These are phyloP conservation scores for Fusarium buxicola DNA, from an alignment of 2,329 filamentous ascomycete genomes.

Conservation along the genomic window DNA sequence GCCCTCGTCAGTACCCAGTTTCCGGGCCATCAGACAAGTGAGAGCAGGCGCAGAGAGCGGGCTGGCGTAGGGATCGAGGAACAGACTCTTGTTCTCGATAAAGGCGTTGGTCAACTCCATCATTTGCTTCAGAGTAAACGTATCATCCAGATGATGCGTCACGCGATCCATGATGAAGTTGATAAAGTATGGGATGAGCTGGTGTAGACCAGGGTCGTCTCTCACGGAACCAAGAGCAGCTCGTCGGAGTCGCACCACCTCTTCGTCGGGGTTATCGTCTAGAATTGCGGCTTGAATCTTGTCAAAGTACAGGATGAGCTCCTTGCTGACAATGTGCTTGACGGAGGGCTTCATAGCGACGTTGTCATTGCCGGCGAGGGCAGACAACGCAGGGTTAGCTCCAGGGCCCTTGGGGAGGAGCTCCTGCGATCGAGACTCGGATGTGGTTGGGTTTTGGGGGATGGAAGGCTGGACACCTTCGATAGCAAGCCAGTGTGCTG, in stretches of 20 bases:
- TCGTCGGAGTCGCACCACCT: conserved; percentile 76
- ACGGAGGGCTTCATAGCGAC: conserved; percentile 88
- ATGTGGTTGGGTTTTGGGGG: conserved; percentile 91
- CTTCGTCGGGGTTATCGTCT: conserved; percentile 87
- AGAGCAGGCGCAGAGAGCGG: conserved; percentile 86
- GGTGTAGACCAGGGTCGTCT: conserved; percentile 92
- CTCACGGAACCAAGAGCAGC: conserved; percentile 87
- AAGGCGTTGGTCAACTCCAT: conserved; percentile 90
- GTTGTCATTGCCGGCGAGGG: conserved; percentile 86
- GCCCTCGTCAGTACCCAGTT: conserved; percentile 72
- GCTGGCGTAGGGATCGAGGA: conserved; percentile 71
- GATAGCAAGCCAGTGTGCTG: conserved; percentile 96
- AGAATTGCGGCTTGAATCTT: conserved; percentile 91
- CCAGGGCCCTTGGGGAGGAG: conserved; percentile 90
- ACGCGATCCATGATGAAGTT: conserved; percentile 97
- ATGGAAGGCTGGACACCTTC: conserved; percentile 98
- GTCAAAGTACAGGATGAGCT: conserved; percentile 96
- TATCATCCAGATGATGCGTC: conserved; percentile 90
- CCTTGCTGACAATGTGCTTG: conserved; percentile 95
- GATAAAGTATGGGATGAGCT: conserved; percentile 95
- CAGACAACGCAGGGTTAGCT: conserved; percentile 83
- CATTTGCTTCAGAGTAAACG: conserved; percentile 90
- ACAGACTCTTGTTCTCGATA: conserved; percentile 84
- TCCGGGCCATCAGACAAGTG: conserved; percentile 85
- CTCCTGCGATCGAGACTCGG: conserved; percentile 85